Conservation (phyloP, 176 grass and related monocot genomes). For the Guadua angustifolia region DNA sequence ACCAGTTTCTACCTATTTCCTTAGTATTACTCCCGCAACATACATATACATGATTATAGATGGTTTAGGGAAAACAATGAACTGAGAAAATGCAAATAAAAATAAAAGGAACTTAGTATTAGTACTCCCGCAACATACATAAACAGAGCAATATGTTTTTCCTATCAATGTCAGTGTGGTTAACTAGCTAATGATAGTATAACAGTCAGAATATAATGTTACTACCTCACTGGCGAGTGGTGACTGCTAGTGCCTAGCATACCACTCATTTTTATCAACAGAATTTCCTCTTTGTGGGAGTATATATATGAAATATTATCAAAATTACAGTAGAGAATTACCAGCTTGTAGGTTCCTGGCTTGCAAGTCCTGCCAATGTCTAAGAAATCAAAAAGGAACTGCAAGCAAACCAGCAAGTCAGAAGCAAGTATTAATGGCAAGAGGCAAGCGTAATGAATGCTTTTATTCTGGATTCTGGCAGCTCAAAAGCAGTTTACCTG, state of each 20-base stretch:
- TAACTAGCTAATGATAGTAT: neutral
- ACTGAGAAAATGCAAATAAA: neutral
- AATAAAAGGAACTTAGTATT: neutral
- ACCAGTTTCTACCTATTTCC: neutral
- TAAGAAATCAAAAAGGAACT: conserved; percentile 94
- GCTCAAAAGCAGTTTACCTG: conserved; percentile 55
- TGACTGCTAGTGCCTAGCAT: neutral
- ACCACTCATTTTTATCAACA: conserved; percentile 1
- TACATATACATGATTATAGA: neutral
- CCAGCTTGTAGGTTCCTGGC: conserved; percentile 91
- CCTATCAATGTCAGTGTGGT: neutral
- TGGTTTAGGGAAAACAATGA: neutral
- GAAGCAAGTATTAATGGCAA: conserved; percentile 33
- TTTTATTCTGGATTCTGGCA: conserved; percentile 32
- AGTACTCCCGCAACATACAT: neutral
- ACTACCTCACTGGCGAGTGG: neutral
- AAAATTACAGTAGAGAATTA: conserved; percentile 47
- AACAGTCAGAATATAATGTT: neutral
- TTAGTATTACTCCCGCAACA: neutral
- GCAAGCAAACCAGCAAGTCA: conserved; percentile 48
- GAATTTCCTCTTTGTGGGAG: neutral
- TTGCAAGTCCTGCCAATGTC: conserved; percentile 75
- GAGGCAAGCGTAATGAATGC: neutral
- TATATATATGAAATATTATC: neutral
- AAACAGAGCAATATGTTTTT: neutral